Percentiles rank a stretch among this genome's conserved stretches.
These are phyloP conservation scores for Botrytis galanthina DNA, from an alignment of 2,329 filamentous ascomycete genomes.

Conservation along the genomic window DNA sequence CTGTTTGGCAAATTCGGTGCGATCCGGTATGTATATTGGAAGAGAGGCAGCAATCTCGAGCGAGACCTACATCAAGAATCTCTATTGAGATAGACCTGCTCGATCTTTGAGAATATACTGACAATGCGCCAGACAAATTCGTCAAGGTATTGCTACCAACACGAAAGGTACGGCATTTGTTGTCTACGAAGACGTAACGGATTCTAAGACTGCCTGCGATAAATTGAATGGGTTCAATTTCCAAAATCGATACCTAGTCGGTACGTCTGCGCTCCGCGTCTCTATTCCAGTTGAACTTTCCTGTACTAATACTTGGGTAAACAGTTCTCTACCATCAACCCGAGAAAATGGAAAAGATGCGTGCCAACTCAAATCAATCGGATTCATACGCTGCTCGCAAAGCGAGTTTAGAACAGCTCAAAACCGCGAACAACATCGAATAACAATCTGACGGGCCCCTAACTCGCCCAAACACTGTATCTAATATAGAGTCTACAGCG, in stretches of 20 bases:
- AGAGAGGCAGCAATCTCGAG: neutral
- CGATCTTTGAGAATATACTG: slow-evolving; percentile 18
- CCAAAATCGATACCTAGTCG: slow-evolving; percentile 97
- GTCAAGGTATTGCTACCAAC: slow-evolving; percentile 93
- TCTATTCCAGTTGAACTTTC: neutral
- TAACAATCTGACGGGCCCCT: slow-evolving; percentile 72
- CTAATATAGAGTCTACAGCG: slow-evolving; percentile 16
- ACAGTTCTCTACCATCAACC: slow-evolving; percentile 73
- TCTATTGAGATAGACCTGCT: neutral
- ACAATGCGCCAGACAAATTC: slow-evolving; percentile 72
- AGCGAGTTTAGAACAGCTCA: slow-evolving; percentile 97
- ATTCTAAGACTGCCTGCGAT: slow-evolving; percentile 98
- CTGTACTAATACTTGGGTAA: slow-evolving; percentile 20
- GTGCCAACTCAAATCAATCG: slow-evolving; percentile 60
- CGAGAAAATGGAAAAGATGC: slow-evolving; percentile 67
- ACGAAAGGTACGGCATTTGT: slow-evolving; percentile 99
- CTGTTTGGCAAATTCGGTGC: slow-evolving; percentile 97
- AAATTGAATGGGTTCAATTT: slow-evolving; percentile 99
- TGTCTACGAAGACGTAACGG: slow-evolving; percentile 98
- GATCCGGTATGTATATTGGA: slow-evolving; percentile 69
- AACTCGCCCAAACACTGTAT: slow-evolving; percentile 22
- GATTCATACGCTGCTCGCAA: slow-evolving; percentile 91
- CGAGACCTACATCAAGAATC: neutral
- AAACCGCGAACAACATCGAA: slow-evolving; percentile 97
- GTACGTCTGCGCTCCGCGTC: slow-evolving; percentile 53